Evolutionary conservation across 768 basidiomycete species (phyloP), one percentile per base, ranked within the genome.

Genomic region (Astraeus odoratus): DNA sequence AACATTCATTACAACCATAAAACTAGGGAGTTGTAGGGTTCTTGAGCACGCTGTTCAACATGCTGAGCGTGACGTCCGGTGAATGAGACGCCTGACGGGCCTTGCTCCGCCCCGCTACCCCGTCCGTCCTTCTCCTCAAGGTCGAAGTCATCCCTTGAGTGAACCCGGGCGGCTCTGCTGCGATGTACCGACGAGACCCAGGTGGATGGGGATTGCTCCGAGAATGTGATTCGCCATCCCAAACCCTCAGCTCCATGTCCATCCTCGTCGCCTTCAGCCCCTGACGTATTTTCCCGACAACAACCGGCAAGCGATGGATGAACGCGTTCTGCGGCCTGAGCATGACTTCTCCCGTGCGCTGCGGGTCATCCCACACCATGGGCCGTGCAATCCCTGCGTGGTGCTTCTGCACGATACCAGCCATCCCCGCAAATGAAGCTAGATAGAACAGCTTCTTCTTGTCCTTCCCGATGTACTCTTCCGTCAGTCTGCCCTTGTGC

Each of bases 401-500:
- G 26, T 35, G 53, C 50, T 22, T 55, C 18, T 40, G 47, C 25
- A 60, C 57, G 27, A 48, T 27, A 36, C 54, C 55, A 24, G 54
- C 57, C 51, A 63, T 56, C 13, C 67, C 54, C 15, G 57, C 68
- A 18, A 63, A 65, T 7, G 61, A 63, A 6, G 63, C 66, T 33
- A 65, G 50, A 41, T 56, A 58, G 39, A 46, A 25, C 26, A 49
- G 1, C 43, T 16, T 13, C 16, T 27, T 26, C 13, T 7, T 54
- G 9, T 53, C 63, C 24, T 36, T 46, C 24, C 39, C 43, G 23
- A 13, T 54, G 15, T 35, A 23, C 34, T 55, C 54, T 23, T 76
- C 67, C 29, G 80, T 68, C 51, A 82, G 48, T 46, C 86, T 72
- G 41, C 83, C 88, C 6, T 78, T 76, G 52, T 77, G 70, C 15